phyloP scores from a whole-genome alignment of 495 filamentous ascomycete species.

The Aspergillus wentii region DNA sequence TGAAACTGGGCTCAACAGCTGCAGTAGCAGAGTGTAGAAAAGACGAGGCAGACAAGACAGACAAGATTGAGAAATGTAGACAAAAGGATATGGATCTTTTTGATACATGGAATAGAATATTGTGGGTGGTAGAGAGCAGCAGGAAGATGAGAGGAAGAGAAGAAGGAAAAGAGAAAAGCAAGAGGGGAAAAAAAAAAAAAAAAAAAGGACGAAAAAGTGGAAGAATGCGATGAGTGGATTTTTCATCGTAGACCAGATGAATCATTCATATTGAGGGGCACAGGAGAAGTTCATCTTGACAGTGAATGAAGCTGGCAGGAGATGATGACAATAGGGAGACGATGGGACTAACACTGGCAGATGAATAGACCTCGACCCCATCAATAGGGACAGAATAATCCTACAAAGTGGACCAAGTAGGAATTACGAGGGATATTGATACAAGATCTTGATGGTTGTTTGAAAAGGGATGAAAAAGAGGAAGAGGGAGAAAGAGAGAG shows the following conservation, averaged over 20 bases:
- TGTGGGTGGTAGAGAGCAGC: neutral
- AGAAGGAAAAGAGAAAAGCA: neutral
- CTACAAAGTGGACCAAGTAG: too few species aligned
- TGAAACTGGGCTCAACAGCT: neutral
- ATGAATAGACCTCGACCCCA: too few species aligned
- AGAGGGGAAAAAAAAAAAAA: neutral
- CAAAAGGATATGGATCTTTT: neutral
- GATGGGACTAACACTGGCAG: too few species aligned
- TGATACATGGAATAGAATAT: too few species aligned
- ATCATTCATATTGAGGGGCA: too few species aligned
- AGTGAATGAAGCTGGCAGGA: too few species aligned
- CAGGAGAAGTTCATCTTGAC: too few species aligned
- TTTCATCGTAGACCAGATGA: too few species aligned
- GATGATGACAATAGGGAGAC: too few species aligned
- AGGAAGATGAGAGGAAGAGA: constrained; percentile 1
- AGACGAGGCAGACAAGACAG: neutral
- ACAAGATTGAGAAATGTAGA: neutral
- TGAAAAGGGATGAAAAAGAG: constrained; percentile 5
- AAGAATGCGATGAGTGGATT: neutral
- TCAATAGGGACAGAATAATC: too few species aligned
- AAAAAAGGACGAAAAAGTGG: neutral
- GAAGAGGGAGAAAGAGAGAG: neutral
- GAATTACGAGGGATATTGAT: too few species aligned
- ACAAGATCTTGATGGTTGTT: too few species aligned
- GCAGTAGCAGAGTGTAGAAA: neutral